These are phyloP conservation scores for Artemisia argyi DNA, from an alignment of 129 eudicot species.

Conservation along the genomic window DNA sequence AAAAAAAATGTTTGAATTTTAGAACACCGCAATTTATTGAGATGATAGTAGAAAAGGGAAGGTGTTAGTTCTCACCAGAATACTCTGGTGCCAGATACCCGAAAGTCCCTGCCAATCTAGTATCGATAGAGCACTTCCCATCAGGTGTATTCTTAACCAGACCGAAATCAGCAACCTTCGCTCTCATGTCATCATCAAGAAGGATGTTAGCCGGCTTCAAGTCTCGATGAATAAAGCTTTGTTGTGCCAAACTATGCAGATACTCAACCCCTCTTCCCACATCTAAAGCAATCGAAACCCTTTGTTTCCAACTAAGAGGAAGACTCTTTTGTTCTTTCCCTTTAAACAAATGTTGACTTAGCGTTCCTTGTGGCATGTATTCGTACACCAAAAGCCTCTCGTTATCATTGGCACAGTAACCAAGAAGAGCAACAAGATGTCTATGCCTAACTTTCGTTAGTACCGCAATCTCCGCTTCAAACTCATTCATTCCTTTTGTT, in stretches of 20 bases:
- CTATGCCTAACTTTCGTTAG: slow-evolving; percentile 46
- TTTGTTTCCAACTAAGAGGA: slow-evolving; percentile 37
- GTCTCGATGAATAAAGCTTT: slow-evolving; percentile 20
- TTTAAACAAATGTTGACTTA: slow-evolving; percentile 35
- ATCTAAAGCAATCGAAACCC: slow-evolving; percentile 41
- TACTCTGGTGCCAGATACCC: slow-evolving; percentile 46
- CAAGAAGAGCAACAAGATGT: slow-evolving; percentile 43
- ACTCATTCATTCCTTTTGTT: background rate
- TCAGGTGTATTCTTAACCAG: slow-evolving; percentile 41
- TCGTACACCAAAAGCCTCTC: slow-evolving; percentile 52
- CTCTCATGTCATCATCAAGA: too few species aligned
- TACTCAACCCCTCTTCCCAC: slow-evolving; percentile 12
- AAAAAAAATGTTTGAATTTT: too few species aligned
- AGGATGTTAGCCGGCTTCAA: too few species aligned
- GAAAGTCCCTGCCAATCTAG: slow-evolving; percentile 45
- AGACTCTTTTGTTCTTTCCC: background rate
- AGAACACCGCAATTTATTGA: too few species aligned
- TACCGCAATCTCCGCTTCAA: slow-evolving; percentile 24
- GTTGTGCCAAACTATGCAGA: slow-evolving; percentile 40
- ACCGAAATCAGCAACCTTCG: slow-evolving; percentile 30
- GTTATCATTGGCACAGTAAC: slow-evolving; percentile 39
- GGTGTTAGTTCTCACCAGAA: slow-evolving; percentile 28
- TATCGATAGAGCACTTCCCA: slow-evolving; percentile 39
- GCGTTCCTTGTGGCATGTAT: slow-evolving; percentile 45
- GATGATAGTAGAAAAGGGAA: background rate